Evolutionary conservation across 1,284 basidiomycete species (phyloP).

Genomic region (Amylostereum areolatum): DNA sequence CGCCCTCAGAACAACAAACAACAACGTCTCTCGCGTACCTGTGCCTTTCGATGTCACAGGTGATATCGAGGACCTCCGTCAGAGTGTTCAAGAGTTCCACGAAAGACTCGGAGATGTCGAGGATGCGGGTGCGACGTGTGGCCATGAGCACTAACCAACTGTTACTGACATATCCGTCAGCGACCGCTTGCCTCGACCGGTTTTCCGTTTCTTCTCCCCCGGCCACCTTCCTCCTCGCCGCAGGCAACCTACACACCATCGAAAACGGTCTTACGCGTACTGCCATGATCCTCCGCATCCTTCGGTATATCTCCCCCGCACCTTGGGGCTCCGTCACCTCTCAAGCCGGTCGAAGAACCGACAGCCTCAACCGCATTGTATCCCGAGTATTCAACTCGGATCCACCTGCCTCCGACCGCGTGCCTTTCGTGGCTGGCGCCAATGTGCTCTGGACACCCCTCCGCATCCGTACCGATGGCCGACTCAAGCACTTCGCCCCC

Average conservation of each 20-base stretch:
- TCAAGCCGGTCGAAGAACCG: constrained; percentile 45
- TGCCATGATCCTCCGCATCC: constrained; percentile 51
- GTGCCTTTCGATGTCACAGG: constrained; percentile 8
- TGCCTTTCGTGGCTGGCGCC: constrained; percentile 41
- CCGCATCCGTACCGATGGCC: constrained; percentile 12
- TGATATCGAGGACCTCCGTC: constrained; percentile 3
- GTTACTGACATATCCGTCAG: constrained; percentile 8
- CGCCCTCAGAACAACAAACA: not conserved
- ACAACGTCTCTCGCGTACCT: not conserved
- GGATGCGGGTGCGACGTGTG: constrained; percentile 13
- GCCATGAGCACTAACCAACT: not conserved
- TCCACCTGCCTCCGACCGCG: constrained; percentile 2
- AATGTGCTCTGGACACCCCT: constrained; percentile 61
- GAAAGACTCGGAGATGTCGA: constrained; percentile 7
- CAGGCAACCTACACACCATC: constrained; percentile 26
- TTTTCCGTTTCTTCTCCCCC: constrained; percentile 36
- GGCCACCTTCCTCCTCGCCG: constrained; percentile 44
- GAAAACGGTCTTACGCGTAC: constrained; percentile 31
- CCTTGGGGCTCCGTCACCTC: constrained; percentile 68
- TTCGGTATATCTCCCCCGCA: constrained; percentile 62
- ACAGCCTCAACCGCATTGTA: constrained; percentile 40
- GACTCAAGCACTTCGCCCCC: constrained; percentile 7
- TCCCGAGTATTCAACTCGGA: constrained; percentile 33
- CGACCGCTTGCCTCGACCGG: constrained; percentile 25
- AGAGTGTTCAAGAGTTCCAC: constrained; percentile 1